These are phyloP conservation scores for Cystofilobasidium macerans DNA, from an alignment of 768 basidiomycete species.

Conservation along the genomic window DNA sequence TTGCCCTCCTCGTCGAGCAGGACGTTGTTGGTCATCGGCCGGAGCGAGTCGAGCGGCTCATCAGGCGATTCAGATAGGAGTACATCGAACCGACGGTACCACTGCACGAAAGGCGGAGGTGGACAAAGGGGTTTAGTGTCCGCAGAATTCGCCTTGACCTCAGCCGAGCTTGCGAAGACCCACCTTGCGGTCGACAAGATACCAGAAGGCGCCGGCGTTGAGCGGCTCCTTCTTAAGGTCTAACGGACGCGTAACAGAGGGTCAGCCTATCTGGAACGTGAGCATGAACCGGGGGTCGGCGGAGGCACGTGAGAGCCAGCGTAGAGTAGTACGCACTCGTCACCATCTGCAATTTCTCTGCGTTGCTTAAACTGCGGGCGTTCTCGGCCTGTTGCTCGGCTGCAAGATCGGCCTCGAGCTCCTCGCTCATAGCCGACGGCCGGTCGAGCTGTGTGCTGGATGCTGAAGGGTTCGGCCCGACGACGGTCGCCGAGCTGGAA, in stretches of 20 bases:
- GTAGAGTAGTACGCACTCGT: neutral
- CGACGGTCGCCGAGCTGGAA: neutral
- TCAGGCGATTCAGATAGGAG: neutral
- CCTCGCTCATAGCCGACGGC: neutral
- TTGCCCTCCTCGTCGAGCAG: slow-evolving; percentile 50
- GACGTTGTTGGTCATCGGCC: slow-evolving; percentile 62
- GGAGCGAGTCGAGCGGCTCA: slow-evolving; percentile 31
- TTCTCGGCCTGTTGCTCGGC: neutral
- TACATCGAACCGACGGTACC: slow-evolving; percentile 19
- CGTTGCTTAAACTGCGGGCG: neutral
- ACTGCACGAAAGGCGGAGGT: slow-evolving; percentile 5
- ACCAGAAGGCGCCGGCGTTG: slow-evolving; percentile 19
- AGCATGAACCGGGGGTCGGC: no score
- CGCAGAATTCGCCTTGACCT: no score
- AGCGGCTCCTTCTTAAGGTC: slow-evolving; percentile 26
- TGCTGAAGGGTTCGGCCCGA: neutral
- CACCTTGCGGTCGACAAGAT: slow-evolving; percentile 21
- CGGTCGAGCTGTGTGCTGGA: no score
- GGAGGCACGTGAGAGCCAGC: neutral
- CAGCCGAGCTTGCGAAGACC: neutral
- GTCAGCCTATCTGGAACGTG: neutral
- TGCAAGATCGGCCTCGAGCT: neutral
- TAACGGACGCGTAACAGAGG: neutral
- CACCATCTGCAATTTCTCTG: slow-evolving; percentile 16
- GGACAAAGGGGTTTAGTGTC: no score